Percentiles rank a stretch among this genome's conserved stretches.
phyloP scores from a whole-genome alignment of 257 asterid species.

The Fraxinus anomala region DNA sequence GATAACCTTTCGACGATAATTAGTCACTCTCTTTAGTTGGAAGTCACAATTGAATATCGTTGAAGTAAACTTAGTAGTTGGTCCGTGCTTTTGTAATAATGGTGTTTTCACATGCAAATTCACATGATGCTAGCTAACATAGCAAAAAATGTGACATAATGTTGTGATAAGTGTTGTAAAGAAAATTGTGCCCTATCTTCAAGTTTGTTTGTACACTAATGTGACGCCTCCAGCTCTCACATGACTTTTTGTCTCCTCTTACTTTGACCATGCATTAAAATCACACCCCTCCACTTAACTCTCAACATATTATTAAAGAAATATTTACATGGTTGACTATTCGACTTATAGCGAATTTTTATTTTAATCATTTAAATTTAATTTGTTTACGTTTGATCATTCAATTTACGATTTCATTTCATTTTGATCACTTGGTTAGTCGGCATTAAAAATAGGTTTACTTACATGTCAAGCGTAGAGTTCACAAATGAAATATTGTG shows the following conservation, averaged over 20 bases:
- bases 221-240: not conserved
- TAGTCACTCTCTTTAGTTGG: not conserved
- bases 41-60: not conserved
- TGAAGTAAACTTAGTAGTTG: not conserved
- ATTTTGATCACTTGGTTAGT: not conserved
- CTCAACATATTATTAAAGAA: not conserved
- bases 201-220: not conserved
- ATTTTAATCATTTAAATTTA: too few species aligned
- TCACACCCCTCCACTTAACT: not conserved
- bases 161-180: too few species aligned
- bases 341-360: too few species aligned
- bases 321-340: too few species aligned
- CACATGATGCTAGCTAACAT: not conserved
- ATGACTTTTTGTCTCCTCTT: conserved; percentile 1
- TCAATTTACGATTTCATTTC: not conserved
- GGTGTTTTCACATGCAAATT: not conserved
- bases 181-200: not conserved
- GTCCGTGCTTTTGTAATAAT: not conserved
- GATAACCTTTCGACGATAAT: too few species aligned
- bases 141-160: not conserved
- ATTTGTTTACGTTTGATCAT: not conserved
- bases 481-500: too few species aligned
- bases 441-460: not conserved
- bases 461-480: not conserved
- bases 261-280: not conserved